Evolutionary conservation across 2,329 filamentous ascomycete species (phyloP), one percentile per base, ranked within the genome.

Genomic region (Xylariaceae sp.): DNA sequence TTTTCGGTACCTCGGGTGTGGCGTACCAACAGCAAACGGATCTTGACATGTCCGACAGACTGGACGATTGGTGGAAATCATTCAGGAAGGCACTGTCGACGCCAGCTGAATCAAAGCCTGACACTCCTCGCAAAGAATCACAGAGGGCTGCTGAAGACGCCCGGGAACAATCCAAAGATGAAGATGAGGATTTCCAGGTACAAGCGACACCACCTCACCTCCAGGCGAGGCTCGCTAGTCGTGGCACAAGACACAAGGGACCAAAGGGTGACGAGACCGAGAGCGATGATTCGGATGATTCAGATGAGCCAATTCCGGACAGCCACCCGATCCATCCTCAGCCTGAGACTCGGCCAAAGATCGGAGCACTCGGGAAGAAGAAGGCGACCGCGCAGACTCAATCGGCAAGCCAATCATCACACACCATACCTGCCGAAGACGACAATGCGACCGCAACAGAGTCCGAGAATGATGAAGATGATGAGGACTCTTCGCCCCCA

Each of bases 151-250:
- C 60, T 5, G 53, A 56, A 14, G 42, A 54, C 10, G 53, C 62
- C 31, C 48, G 44, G 12, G 55, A 57, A 5, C 57, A 58, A 22
- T 48, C 45, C 18, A 55, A 56, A n/a, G 63, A 69, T 17, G 72
- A 76, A 11, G 75, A 75, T n/a, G 74, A 74, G 42, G 78, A 79
- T 50, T 81, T 81, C 44, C 74, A 81, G 55, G 68, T 80, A 7
- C 79, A 80, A 53, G 66, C 70, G 17, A 78, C 77, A 1, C 77
- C 77, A 3, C 71, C 74, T 13, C 68, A 67, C 40, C 63, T 73
- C 39, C 58, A 55, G 43, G 60, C 68, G 61, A 31, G 54, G 59
- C 41, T 69, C 63, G 22, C 56, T 53, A 43, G 46, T 50, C 33
- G 51, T 43, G 38, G 51, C 45, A 28, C 22, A 40, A 47, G 22